Conservation (phyloP, 2,329 filamentous ascomycete genomes). For the Phaeosphaeriaceae sp. region DNA sequence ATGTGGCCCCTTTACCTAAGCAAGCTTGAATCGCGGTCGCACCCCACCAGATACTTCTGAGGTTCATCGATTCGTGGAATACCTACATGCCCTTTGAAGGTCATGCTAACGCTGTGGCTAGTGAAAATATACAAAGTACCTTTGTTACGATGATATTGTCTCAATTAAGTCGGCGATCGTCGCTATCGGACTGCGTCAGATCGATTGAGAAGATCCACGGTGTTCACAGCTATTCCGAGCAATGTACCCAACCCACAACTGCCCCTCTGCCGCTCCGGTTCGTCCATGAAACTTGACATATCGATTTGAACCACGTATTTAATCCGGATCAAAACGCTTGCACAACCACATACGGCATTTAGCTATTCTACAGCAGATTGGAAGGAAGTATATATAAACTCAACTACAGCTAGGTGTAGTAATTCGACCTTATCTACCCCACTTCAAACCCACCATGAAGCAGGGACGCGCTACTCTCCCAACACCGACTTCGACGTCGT, state of each 20-base stretch:
- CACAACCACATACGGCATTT: constrained; percentile 6
- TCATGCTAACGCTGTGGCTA: neutral
- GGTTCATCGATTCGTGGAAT: constrained; percentile 20
- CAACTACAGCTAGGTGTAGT: neutral
- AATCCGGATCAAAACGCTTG: constrained; percentile 6
- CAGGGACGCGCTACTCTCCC: constrained; percentile 58
- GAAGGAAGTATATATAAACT: constrained; percentile 5
- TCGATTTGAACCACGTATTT: neutral
- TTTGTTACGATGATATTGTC: neutral
- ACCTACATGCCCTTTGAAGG: constrained; percentile 27
- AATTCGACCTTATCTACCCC: too few relatives aligned
- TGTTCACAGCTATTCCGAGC: constrained; percentile 14
- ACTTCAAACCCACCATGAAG: constrained; percentile 30
- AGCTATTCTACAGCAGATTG: neutral
- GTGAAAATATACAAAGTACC: constrained; percentile 1
- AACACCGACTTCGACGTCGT: constrained; percentile 64
- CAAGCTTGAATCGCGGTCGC: constrained; percentile 15
- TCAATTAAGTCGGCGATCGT: neutral
- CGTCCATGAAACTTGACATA: neutral
- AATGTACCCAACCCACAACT: constrained; percentile 11
- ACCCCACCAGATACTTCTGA: constrained; percentile 5
- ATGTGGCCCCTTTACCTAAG: constrained; percentile 38
- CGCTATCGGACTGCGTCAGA: constrained; percentile 18
- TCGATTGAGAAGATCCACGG: constrained; percentile 8
- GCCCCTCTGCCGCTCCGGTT: constrained; percentile 16